Conservation (phyloP, 192 early-diverging fungal genomes). For the Mycoemilia scoparia region DNA sequence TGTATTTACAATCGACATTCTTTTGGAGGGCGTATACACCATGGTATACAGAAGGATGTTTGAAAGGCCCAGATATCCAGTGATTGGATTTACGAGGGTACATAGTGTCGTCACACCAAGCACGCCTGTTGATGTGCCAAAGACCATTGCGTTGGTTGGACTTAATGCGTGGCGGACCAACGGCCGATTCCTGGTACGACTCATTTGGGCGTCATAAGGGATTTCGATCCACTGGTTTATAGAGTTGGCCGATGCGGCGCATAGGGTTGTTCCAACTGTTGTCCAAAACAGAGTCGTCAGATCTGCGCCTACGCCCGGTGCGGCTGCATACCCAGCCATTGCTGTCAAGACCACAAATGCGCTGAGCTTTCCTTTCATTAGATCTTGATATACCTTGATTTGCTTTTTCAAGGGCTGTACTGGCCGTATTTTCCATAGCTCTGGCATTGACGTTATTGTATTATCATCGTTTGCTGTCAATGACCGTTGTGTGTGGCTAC, state of each 20-base stretch:
- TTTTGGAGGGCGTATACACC: conserved; percentile 87
- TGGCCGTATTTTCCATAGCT: too few species aligned
- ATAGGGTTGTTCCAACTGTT: conserved; percentile 69
- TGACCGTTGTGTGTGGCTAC: too few species aligned
- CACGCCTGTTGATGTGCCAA: conserved; percentile 49
- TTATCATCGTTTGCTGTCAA: too few species aligned
- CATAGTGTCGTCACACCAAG: conserved; percentile 44
- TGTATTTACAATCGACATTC: conserved; percentile 83
- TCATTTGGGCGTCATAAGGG: conserved; percentile 96
- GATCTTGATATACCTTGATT: conserved; percentile 46
- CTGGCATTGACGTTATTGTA: too few species aligned
- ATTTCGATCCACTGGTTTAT: conserved; percentile 94
- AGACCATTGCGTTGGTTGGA: conserved; percentile 56
- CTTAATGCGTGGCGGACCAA: conserved; percentile 62
- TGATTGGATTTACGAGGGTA: conserved; percentile 70
- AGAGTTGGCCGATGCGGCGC: conserved; percentile 75
- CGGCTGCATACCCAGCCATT: conserved; percentile 88
- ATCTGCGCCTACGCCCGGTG: conserved; percentile 36
- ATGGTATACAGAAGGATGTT: conserved; percentile 83
- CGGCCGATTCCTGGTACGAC: conserved; percentile 70
- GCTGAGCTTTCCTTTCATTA: conserved; percentile 74
- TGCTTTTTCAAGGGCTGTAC: too few species aligned
- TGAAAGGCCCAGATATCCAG: conserved; percentile 56
- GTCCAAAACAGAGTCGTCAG: conserved; percentile 55
- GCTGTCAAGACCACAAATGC: conserved; percentile 81